phyloP scores from a whole-genome alignment of 192 early-diverging fungal genomes.

The Coemansia sp. region DNA sequence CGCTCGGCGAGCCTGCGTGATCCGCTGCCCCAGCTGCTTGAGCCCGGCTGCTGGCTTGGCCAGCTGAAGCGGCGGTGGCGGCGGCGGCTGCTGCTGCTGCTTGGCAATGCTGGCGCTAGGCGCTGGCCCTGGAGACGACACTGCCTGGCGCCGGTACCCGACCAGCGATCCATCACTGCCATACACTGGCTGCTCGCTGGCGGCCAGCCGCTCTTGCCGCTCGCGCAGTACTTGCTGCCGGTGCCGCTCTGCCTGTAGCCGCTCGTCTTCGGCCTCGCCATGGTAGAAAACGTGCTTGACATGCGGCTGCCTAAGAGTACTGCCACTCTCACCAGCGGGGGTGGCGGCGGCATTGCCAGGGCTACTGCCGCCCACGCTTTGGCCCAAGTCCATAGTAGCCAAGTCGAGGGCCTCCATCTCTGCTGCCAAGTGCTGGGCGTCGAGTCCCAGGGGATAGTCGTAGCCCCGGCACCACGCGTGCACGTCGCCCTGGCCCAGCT shows the following conservation, averaged over 20 bases:
- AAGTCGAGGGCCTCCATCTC: slow-evolving; percentile 49
- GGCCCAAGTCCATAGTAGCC: slow-evolving; percentile 51
- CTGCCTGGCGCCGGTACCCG: slow-evolving; percentile 32
- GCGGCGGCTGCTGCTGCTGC: slow-evolving; percentile 11
- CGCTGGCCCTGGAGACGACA: not conserved
- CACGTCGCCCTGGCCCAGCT: slow-evolving; percentile 57
- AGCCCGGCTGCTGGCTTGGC: not conserved
- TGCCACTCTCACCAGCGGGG: not conserved
- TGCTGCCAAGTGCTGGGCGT: slow-evolving; percentile 38
- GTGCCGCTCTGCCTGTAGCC: slow-evolving; percentile 31
- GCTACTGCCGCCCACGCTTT: not conserved
- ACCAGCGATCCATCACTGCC: slow-evolving; percentile 51
- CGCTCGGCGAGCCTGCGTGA: slow-evolving; percentile 38
- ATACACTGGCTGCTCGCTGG: slow-evolving; percentile 32
- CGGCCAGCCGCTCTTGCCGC: slow-evolving; percentile 38
- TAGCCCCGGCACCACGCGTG: slow-evolving; percentile 53
- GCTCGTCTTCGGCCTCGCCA: slow-evolving; percentile 48
- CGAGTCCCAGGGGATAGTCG: slow-evolving; percentile 42
- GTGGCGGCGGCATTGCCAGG: not conserved
- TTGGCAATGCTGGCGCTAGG: not conserved
- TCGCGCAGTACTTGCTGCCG: slow-evolving; percentile 40
- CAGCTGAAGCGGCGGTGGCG: no score
- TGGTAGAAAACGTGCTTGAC: slow-evolving; percentile 51
- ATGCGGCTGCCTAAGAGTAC: slow-evolving; percentile 19
- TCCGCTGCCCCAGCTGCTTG: slow-evolving; percentile 52